Evolutionary conservation across 805 yeast genomes (phyloP).

Genomic region (Pichia paraexigua): DNA sequence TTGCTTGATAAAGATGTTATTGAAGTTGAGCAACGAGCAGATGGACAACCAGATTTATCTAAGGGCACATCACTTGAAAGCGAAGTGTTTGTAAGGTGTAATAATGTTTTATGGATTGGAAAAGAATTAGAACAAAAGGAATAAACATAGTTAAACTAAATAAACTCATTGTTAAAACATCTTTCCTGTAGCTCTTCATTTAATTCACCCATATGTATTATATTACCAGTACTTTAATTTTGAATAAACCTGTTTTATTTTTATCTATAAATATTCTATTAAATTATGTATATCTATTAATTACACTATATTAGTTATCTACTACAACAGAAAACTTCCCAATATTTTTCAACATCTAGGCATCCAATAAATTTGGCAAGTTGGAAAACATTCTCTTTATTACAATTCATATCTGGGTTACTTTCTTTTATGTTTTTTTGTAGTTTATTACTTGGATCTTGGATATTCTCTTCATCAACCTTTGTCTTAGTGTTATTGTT

Average conservation of each 20-base stretch:
- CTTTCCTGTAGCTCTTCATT: neutral
- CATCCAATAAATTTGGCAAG: slow-evolving; percentile 27
- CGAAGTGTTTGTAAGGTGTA: slow-evolving; percentile 83
- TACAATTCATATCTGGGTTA: neutral
- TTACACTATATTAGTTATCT: neutral
- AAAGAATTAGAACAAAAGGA: slow-evolving; percentile 21
- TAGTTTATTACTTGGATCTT: neutral
- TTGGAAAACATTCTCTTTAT: slow-evolving; percentile 17
- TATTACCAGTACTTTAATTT: neutral
- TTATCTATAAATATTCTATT: slow-evolving; percentile 1
- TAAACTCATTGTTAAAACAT: neutral
- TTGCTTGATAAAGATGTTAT: slow-evolving; percentile 52
- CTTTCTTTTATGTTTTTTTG: neutral
- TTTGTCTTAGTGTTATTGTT: neutral
- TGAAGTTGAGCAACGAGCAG: slow-evolving; percentile 40
- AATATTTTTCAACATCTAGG: slow-evolving; percentile 24
- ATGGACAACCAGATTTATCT: slow-evolving; percentile 38
- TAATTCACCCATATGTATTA: neutral
- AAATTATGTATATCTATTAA: neutral
- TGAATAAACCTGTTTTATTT: neutral
- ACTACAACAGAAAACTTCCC: slow-evolving; percentile 14
- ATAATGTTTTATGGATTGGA: slow-evolving; percentile 75
- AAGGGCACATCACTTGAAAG: slow-evolving; percentile 21
- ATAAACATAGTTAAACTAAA: slow-evolving; percentile 1
- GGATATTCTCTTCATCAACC: neutral